These are phyloP conservation scores for Mycena vulgaris DNA, from an alignment of 768 basidiomycete genomes.

Conservation along the genomic window DNA sequence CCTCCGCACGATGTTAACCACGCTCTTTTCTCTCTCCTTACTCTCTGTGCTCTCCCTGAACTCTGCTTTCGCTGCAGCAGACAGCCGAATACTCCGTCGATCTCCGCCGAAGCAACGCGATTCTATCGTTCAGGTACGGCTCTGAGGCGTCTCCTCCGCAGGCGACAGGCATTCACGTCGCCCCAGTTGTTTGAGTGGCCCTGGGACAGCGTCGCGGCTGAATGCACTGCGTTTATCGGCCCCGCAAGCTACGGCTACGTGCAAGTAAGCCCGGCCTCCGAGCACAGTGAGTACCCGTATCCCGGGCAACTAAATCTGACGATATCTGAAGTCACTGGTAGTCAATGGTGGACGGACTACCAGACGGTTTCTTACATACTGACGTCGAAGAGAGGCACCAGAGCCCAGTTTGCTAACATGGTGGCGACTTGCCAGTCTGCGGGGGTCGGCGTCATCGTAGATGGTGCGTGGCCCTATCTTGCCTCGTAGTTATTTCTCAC, in stretches of 20 bases:
- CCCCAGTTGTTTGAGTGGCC: constrained; percentile 63
- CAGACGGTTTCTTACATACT: constrained; percentile 63
- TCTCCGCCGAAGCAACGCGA: background rate
- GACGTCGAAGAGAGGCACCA: constrained; percentile 59
- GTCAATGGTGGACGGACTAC: constrained; percentile 65
- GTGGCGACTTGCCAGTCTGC: constrained; percentile 46
- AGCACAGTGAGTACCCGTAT: constrained; percentile 46
- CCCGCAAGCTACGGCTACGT: constrained; percentile 62
- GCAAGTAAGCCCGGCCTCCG: constrained; percentile 54
- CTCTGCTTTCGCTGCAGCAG: background rate
- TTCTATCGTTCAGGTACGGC: constrained; percentile 27
- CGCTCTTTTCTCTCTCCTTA: background rate
- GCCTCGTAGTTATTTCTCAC: background rate
- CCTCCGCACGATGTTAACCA: constrained; percentile 6
- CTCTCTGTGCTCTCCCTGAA: constrained; percentile 3
- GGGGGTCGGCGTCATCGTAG: constrained; percentile 51
- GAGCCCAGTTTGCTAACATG: constrained; percentile 51
- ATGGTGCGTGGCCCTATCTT: constrained; percentile 30
- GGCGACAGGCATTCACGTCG: background rate
- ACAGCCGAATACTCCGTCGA: background rate
- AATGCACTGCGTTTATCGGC: constrained; percentile 62
- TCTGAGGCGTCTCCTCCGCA: too few relatives aligned
- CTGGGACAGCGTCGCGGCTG: constrained; percentile 56
- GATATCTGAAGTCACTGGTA: background rate
- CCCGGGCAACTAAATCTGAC: background rate